Percentiles rank a stretch among this genome's conserved stretches.
Conservation (phyloP, 768 basidiomycete genomes). For the Rhodotorula taiwanensis region DNA sequence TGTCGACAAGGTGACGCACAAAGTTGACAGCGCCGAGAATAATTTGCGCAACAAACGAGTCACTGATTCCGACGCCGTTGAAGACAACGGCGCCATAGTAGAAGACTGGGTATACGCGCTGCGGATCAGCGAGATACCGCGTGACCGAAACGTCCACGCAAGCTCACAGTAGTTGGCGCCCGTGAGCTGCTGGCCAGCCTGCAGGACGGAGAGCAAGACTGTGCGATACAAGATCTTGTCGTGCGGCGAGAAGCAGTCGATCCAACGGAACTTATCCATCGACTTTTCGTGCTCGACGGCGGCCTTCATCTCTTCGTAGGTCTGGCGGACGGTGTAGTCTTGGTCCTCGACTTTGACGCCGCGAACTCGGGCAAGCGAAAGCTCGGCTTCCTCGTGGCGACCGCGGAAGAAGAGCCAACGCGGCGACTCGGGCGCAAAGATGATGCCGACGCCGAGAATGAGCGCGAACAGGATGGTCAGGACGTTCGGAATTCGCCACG, state of each 20-base stretch:
- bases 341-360: constrained; percentile 31
- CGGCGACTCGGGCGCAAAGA: constrained; percentile 64
- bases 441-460: constrained; percentile 59
- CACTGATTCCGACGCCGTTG: constrained; percentile 57
- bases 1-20: constrained; percentile 54
- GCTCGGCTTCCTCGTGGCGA: constrained; percentile 51
- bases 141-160: too few relatives aligned
- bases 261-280: constrained; percentile 53
- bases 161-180: constrained; percentile 15
- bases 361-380: constrained; percentile 43
- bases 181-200: constrained; percentile 41
- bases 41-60: constrained; percentile 66
- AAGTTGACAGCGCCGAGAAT: constrained; percentile 71
- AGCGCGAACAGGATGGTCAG: constrained; percentile 60
- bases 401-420: constrained; percentile 57
- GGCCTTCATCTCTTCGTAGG: constrained; percentile 53
- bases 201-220: constrained; percentile 54
- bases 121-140: too few relatives aligned
- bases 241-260: constrained; percentile 58
- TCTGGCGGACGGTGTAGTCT: constrained; percentile 39
- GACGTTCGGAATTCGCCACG: constrained; percentile 60
- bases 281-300: constrained; percentile 53
- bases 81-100: constrained; percentile 55
- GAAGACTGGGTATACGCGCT: constrained; percentile 44
- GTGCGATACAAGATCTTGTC: constrained; percentile 56